Conservation (phyloP, 768 basidiomycete species). For the Tubosaeta brunneosetosa region DNA sequence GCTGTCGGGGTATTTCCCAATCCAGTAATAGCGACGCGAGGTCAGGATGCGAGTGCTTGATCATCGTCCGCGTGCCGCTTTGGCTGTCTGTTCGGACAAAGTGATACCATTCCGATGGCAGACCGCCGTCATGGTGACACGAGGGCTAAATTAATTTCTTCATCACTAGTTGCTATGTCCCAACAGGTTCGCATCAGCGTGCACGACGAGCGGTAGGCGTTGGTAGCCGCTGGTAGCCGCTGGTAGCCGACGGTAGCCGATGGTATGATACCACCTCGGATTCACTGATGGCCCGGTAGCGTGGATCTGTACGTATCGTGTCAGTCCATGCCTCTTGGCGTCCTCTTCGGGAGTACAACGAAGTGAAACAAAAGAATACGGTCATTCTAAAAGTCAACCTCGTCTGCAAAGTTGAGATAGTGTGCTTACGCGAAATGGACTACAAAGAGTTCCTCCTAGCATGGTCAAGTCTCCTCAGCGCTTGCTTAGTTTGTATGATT, state of each 20-base stretch:
- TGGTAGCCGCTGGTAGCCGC: no score
- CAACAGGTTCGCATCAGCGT: no score
- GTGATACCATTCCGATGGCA: background rate
- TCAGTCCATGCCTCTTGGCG: background rate
- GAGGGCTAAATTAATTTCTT: background rate
- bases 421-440: background rate
- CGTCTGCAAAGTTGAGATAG: no score
- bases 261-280: no score
- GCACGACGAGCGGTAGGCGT: no score
- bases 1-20: background rate
- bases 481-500: conserved; percentile 32
- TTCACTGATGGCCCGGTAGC: no score
- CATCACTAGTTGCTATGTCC: background rate
- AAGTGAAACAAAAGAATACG: no score
- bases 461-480: conserved; percentile 28
- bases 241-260: no score
- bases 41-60: no score
- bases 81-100: background rate
- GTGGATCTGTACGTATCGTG: background rate
- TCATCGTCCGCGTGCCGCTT: background rate
- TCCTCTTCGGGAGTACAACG: background rate
- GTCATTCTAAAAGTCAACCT: no score
- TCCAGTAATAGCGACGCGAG: no score
- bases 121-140: background rate
- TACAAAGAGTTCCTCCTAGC: background rate